Conservation (phyloP, 2,329 filamentous ascomycete genomes). For the Fusarium praegraminearum region DNA sequence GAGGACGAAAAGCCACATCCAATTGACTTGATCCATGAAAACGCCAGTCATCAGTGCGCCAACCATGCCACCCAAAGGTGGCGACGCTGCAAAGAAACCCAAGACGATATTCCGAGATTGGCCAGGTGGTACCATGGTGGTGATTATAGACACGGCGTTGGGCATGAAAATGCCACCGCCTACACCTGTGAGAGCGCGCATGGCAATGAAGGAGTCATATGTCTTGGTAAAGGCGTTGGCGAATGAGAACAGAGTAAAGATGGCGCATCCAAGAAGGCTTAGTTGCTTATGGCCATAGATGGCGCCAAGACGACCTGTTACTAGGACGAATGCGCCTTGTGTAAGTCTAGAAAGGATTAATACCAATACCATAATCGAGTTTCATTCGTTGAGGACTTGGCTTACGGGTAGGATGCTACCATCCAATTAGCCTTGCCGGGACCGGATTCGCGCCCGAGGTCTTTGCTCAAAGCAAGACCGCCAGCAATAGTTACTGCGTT, state of each 20-base stretch:
- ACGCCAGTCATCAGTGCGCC: background rate
- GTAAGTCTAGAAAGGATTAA: slow-evolving; percentile 54
- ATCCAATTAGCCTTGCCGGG: slow-evolving; percentile 26
- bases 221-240: slow-evolving; percentile 58
- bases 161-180: slow-evolving; percentile 65
- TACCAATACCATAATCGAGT: rapidly evolving
- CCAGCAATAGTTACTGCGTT: slow-evolving; percentile 12
- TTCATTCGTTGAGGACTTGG: rapidly evolving
- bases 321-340: slow-evolving; percentile 65
- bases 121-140: slow-evolving; percentile 61
- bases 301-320: slow-evolving; percentile 64
- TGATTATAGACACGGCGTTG: slow-evolving; percentile 64
- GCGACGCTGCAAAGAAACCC: slow-evolving; percentile 35
- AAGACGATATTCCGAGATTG: slow-evolving; percentile 43
- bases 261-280: slow-evolving; percentile 55
- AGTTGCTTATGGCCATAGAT: slow-evolving; percentile 65
- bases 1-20: slow-evolving; percentile 24
- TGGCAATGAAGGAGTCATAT: slow-evolving; percentile 57
- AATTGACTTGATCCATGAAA: background rate
- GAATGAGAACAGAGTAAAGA: slow-evolving; percentile 59
- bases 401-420: slow-evolving; percentile 25
- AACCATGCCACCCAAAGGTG: slow-evolving; percentile 55
- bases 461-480: slow-evolving; percentile 15
- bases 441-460: slow-evolving; percentile 12
- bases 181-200: slow-evolving; percentile 60